Evolutionary conservation across 192 early-diverging fungal genomes (phyloP).

Genomic region (Podila clonocystis): DNA sequence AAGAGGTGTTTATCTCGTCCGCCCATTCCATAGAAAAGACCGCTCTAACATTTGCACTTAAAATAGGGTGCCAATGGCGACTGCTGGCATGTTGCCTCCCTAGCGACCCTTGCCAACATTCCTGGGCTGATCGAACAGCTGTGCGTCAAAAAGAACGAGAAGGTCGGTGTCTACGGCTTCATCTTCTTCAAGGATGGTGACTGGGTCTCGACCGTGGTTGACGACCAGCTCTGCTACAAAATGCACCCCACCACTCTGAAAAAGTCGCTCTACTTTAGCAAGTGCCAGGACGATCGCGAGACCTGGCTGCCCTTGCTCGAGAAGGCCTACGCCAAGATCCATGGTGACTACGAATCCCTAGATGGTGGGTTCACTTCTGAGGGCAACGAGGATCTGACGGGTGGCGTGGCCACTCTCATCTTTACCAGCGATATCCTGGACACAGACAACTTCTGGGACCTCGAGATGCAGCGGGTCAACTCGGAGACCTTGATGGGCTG

Average conservation of each 20-base stretch:
- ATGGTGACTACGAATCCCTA: conserved; percentile 56
- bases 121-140: conserved; percentile 44
- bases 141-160: conserved; percentile 57
- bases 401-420: conserved; percentile 42
- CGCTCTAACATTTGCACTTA: neutral
- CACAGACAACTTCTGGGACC: conserved; percentile 55
- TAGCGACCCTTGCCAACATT: conserved; percentile 45
- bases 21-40: too few relatives aligned
- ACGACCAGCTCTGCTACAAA: conserved; percentile 53
- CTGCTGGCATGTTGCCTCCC: conserved; percentile 59
- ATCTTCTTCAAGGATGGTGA: conserved; percentile 62
- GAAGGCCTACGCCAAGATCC: conserved; percentile 64
- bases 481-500: conserved; percentile 29
- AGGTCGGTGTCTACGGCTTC: conserved; percentile 62
- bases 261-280: conserved; percentile 12
- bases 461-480: conserved; percentile 39
- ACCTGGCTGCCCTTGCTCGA: conserved; percentile 64
- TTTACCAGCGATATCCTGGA: conserved; percentile 49
- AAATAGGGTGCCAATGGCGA: conserved; percentile 51
- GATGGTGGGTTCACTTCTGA: conserved; percentile 47
- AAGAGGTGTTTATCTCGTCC: too few relatives aligned
- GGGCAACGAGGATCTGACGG: conserved; percentile 58
- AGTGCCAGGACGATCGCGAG: conserved; percentile 48
- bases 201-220: conserved; percentile 55
- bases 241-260: neutral